Percentiles rank a stretch among this genome's conserved stretches.
phyloP scores from a whole-genome alignment of 2,329 filamentous ascomycete species.

The Talaromyces albobiverticillius region DNA sequence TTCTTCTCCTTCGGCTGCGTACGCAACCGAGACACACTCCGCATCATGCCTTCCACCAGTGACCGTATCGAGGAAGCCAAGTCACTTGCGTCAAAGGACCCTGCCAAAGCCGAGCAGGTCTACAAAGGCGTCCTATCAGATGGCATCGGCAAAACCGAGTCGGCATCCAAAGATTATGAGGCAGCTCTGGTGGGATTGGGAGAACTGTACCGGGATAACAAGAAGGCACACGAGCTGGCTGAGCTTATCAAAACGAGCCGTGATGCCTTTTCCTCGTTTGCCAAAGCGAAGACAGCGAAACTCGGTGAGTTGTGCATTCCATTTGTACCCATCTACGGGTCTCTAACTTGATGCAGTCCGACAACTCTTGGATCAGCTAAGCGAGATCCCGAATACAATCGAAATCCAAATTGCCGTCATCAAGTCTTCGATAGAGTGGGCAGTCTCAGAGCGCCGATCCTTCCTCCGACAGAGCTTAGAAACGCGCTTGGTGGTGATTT shows the following conservation, averaged over 20 bases:
- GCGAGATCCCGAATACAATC: constrained; percentile 87
- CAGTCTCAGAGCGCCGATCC: constrained; percentile 85
- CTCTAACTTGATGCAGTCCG: constrained; percentile 62
- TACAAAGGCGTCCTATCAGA: constrained; percentile 89
- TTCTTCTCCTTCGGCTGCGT: not conserved
- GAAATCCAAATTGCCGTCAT: constrained; percentile 94
- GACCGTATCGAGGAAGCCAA: constrained; percentile 83
- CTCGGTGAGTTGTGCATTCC: constrained; percentile 76
- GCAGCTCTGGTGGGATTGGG: constrained; percentile 81
- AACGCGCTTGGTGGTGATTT: constrained; percentile 85
- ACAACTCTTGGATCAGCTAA: constrained; percentile 93
- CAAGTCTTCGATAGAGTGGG: constrained; percentile 99
- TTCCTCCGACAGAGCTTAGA: constrained; percentile 98
- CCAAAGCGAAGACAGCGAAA: constrained; percentile 98
- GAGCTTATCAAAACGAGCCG: constrained; percentile 87
- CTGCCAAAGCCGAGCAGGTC: constrained; percentile 77
- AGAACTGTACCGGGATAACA: constrained; percentile 82
- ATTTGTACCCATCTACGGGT: no score
- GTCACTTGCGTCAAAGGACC: constrained; percentile 75
- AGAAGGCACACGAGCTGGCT: constrained; percentile 79
- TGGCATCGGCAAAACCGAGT: constrained; percentile 79
- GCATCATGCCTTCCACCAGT: constrained; percentile 51
- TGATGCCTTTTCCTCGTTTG: constrained; percentile 89
- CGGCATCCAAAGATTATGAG: constrained; percentile 88
- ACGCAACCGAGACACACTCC: constrained; percentile 17